A percentile compares a stretch with the other conserved stretches of the same genome.
These are phyloP conservation scores for Cystofilobasidium ferigula DNA, from an alignment of 768 basidiomycete species.

Conservation along the genomic window DNA sequence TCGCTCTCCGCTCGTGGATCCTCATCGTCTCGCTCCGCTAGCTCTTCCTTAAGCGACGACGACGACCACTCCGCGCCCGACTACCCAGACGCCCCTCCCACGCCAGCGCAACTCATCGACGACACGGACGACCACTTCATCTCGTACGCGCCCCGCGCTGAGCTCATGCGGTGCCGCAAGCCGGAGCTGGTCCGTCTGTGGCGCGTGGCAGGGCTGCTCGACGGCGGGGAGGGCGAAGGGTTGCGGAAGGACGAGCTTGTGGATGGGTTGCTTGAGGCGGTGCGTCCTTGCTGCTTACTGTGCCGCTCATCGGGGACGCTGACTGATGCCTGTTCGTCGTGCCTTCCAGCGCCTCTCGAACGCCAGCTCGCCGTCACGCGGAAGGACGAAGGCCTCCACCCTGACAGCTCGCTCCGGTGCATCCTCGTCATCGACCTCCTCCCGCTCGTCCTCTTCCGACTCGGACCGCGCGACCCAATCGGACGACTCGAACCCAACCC, in stretches of 20 bases:
- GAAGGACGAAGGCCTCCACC: too few relatives aligned
- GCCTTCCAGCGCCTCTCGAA: background rate
- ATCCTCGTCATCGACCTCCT: constrained; percentile 2
- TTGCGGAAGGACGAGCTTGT: constrained; percentile 9
- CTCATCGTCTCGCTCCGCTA: too few relatives aligned
- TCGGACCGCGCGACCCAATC: background rate
- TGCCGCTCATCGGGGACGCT: background rate
- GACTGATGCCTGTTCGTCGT: too few relatives aligned
- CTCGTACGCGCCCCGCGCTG: constrained; percentile 3
- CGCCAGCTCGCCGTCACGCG: background rate
- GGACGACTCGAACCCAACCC: constrained; percentile 13
- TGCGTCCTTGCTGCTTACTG: background rate
- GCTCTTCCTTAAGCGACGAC: too few relatives aligned
- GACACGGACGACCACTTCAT: constrained; percentile 23
- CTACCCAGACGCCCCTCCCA: too few relatives aligned
- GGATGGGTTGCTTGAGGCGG: constrained; percentile 8
- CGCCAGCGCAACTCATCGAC: too few relatives aligned
- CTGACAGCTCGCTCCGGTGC: background rate
- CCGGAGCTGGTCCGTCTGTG: constrained; percentile 19
- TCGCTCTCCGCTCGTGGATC: too few relatives aligned
- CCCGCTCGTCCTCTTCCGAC: constrained; percentile 9
- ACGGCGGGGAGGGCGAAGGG: constrained; percentile 4
- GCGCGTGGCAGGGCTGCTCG: constrained; percentile 17
- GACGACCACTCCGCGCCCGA: background rate
- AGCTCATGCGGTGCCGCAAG: constrained; percentile 15